These are phyloP conservation scores for Mallotus nudiflorus DNA, from an alignment of 345 rosid genomes.

Conservation along the genomic window DNA sequence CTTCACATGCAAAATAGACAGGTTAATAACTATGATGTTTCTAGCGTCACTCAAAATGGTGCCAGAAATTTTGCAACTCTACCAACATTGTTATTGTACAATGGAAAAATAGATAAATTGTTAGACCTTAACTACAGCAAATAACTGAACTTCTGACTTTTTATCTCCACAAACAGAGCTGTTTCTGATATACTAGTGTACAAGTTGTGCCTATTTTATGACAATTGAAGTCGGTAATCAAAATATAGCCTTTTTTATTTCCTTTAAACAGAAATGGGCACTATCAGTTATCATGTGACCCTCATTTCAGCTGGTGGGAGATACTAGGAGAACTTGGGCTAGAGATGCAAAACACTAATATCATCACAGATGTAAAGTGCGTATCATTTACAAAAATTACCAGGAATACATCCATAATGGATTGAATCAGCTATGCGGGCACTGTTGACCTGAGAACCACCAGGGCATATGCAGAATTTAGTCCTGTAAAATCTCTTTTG, in stretches of 20 bases:
- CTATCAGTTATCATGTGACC: background rate
- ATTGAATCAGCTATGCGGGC: conserved; percentile 97
- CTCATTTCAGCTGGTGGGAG: background rate
- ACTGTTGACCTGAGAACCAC: conserved; percentile 97
- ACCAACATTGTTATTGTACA: background rate
- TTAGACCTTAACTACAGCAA: background rate
- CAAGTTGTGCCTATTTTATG: background rate
- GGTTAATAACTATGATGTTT: background rate
- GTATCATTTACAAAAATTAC: conserved; percentile 37
- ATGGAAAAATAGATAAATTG: background rate
- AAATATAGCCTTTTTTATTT: too few species aligned
- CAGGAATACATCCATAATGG: conserved; percentile 96
- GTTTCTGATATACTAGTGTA: background rate
- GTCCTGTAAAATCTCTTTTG: conserved; percentile 90
- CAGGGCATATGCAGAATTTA: conserved; percentile 95
- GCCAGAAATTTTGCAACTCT: background rate
- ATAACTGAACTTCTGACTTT: background rate
- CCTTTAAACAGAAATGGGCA: background rate
- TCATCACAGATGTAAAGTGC: background rate
- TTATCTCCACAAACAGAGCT: background rate
- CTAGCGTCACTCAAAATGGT: background rate
- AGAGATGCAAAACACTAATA: background rate
- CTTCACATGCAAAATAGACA: background rate
- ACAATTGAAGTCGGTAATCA: background rate
- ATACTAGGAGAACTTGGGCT: background rate